Base-by-base conservation (phyloP, 129 eudicot species). In the Glebionis coronaria region DNA sequence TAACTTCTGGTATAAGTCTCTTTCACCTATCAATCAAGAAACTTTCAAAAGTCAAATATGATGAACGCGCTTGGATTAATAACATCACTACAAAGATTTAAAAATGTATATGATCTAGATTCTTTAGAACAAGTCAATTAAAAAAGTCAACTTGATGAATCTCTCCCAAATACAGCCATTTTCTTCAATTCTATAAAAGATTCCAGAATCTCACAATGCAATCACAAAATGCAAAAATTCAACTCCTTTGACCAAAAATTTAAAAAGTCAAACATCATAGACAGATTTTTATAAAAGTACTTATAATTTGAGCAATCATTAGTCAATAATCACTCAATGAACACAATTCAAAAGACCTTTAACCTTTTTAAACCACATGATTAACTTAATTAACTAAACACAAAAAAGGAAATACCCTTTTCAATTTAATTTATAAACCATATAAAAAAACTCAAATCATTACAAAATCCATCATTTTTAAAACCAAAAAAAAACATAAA, bases 11-110 rank as follows among this genome's bases (percentile, higher is more conserved):
- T 14, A 53, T 25, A 61, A 15, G 11, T 46, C 56, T 64, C 42
- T 8, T 61, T 68, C 27, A 81, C 79, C 46, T 81, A 63, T 62
- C 52, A 76, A 56, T 61, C 70, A 71, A 71, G 49, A 51, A 73
- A 19, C 44, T 44, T 53, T 12, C 23, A 65, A 40, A n/a, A n/a
- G n/a, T 70, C 72, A 63, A 15, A 63, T 35, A 49, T 45, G 18
- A 73, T 55, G 27, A 44, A 29, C 10, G 10, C 38, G n/a, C 3
- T 49, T 31, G 0, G 3, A 49, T 16, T 18, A 47, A 63, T 27
- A 27, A 25, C 2, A 4, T 25, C 60, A 59, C 52, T 52, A 60
- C 18, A 64, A 38, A 3, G 5, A 15, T 54, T 42, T 64, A 5
- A 20, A 67, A 65, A 58, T 51, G 67, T 56, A 56, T 44, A 55